phyloP scores from a whole-genome alignment of 129 eudicot genomes.

The Flaveria sonorensis region DNA sequence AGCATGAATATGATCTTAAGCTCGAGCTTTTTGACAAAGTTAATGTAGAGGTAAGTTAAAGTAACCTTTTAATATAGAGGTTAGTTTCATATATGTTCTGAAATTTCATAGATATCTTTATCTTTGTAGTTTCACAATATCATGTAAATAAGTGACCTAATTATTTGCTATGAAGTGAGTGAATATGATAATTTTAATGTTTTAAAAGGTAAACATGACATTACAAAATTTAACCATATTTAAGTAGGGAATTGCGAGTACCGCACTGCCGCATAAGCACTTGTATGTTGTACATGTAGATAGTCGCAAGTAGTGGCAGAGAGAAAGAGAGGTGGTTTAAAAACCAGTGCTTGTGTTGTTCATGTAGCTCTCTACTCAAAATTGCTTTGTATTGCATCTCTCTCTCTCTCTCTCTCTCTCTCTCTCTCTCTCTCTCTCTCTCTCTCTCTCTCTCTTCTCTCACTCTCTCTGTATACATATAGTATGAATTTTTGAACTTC shows the following conservation, averaged over 20 bases:
- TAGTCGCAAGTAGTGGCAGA: no score
- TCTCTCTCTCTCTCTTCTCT: no score
- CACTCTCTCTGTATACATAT: no score
- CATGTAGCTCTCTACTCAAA: no score
- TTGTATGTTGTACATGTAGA: no score
- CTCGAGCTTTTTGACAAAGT: slow-evolving; percentile 81
- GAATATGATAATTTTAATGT: not conserved
- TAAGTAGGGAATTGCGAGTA: not conserved
- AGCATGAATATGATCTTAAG: slow-evolving; percentile 62
- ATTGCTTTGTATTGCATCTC: no score
- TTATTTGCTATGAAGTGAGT: not conserved
- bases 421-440: no score
- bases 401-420: no score
- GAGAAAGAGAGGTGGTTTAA: no score
- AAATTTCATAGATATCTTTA: not conserved
- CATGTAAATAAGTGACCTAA: not conserved
- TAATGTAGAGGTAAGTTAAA: slow-evolving; percentile 64
- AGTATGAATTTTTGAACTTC: no score
- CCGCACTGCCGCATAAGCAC: not conserved
- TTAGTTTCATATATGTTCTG: not conserved
- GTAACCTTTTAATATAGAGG: not conserved
- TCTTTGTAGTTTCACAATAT: not conserved
- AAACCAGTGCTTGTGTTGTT: no score
- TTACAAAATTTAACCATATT: not conserved
- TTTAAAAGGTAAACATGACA: not conserved